A percentile compares a stretch with the other conserved stretches of the same genome.
These are phyloP conservation scores for Baorangia bicolor DNA, from an alignment of 768 basidiomycete genomes.

Conservation along the genomic window DNA sequence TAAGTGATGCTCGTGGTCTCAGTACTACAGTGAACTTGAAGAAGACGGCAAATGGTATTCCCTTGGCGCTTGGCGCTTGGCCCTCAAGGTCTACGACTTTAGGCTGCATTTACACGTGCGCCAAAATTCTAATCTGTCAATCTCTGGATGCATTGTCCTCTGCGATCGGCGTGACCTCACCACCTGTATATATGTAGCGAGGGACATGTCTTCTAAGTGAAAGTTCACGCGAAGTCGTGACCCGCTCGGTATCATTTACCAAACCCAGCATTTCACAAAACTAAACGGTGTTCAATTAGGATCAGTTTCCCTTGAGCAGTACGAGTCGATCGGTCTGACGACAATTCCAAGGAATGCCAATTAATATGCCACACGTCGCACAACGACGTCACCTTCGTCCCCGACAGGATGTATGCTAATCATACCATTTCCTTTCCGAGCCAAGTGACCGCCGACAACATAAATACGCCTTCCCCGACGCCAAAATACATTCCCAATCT, in stretches of 20 bases:
- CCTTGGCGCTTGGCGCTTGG: neutral
- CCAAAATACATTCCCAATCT: neutral
- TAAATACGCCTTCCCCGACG: constrained; percentile 21
- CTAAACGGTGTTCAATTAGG: neutral
- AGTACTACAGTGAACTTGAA: neutral
- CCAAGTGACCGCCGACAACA: constrained; percentile 3
- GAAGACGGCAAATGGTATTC: neutral
- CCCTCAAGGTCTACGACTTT: neutral
- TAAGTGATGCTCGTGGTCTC: neutral
- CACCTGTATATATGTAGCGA: neutral
- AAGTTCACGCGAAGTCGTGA: neutral
- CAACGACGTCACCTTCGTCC: constrained; percentile 11
- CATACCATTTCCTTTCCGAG: constrained; percentile 16
- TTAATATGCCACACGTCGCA: constrained; percentile 1
- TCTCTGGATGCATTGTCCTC: neutral
- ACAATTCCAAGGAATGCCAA: constrained; percentile 4
- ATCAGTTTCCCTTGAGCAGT: neutral
- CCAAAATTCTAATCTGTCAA: neutral
- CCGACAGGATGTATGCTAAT: neutral
- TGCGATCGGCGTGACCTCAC: neutral
- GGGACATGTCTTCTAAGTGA: neutral
- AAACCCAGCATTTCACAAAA: neutral
- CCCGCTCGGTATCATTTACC: neutral
- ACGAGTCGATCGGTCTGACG: neutral
- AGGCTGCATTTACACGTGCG: constrained; percentile 4